Evolutionary conservation across 2,329 filamentous ascomycete genomes (phyloP), one percentile per base, ranked within the genome.

Genomic region (Xylogone sp.): DNA sequence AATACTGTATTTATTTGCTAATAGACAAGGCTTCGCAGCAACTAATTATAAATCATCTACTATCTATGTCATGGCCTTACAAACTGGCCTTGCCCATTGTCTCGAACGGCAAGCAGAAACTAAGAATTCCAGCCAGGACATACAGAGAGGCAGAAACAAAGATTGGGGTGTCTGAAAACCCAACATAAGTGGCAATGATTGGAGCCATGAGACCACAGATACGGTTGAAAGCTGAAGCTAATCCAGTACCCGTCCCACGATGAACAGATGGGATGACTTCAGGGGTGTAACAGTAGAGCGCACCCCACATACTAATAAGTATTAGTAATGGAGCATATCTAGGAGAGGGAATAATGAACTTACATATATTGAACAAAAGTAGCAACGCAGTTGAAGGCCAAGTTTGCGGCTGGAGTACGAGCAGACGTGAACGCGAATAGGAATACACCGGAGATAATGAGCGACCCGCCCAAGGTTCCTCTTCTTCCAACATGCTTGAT

Each of bases 121-220:
- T 83, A 20, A 72, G 80, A 21, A 81, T 69, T 65, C 84, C 84
- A 0, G 82, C 79, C 3, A 75, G 72, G 43, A 85, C 61, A 46
- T 85, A 83, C 53, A 85, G 65, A 9, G 69, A 69, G 0, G 75
- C 81, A 27, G 78, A 78, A 53, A 84, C 68, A 58, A 80, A 83
- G 18, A 85, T 77, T 3, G 81, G 82, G 29, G 73, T 69, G 43
- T 75, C 80, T 13, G 78, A 75, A 8, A 81, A 79, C 2, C 54
- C 56, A 8, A 65, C 57, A 42, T 65, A 83, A 0, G 82, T 81
- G 2, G 87, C 87, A 21, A 90, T 71, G 10, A 90, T 74, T 0
- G 87, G 87, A 0, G 87, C 87, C 60, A 83, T 74, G 10, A 90
- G 71, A 4, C 87, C 87, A 4, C 81, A 79, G 42, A 86, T 64